Evolutionary conservation across 2,329 filamentous ascomycete genomes (phyloP).

Genomic region (Juglanconis sp.): DNA sequence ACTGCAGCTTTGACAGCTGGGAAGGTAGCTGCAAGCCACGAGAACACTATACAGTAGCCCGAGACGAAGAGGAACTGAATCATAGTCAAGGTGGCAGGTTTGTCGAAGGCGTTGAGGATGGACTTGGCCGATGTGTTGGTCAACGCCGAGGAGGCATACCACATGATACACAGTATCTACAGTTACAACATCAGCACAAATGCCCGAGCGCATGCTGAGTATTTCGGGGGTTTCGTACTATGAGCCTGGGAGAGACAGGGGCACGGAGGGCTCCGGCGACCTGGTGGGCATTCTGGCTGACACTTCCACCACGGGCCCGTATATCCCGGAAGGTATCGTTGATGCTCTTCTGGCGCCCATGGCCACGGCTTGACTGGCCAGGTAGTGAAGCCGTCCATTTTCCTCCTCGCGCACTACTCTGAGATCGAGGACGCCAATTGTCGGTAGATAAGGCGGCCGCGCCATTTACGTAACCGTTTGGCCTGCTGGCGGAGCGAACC

Average conservation of each 20-base stretch:
- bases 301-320: constrained; percentile 74
- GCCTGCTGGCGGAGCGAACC: constrained; percentile 16
- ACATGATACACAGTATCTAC: constrained; percentile 79
- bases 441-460: constrained; percentile 36
- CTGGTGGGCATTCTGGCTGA: constrained; percentile 90
- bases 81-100: constrained; percentile 86
- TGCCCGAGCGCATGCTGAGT: constrained; percentile 8
- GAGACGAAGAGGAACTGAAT: constrained; percentile 93
- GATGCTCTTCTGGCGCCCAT: constrained; percentile 79
- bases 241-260: constrained; percentile 81
- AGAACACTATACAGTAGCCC: constrained; percentile 77
- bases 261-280: constrained; percentile 87
- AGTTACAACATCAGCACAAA: constrained; percentile 26
- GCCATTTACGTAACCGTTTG: constrained; percentile 28
- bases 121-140: constrained; percentile 98
- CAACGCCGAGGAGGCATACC: constrained; percentile 93
- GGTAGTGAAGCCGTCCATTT: constrained; percentile 24
- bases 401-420: constrained; percentile 36
- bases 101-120: constrained; percentile 86
- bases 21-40: constrained; percentile 71
- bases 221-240: constrained; percentile 55
- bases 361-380: constrained; percentile 39
- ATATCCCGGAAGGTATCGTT: constrained; percentile 85
- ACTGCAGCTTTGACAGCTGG: constrained; percentile 67
- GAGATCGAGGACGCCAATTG: constrained; percentile 60